Conservation (phyloP, 73 alveolate genomes). For the Tetrahymena thermophila region DNA sequence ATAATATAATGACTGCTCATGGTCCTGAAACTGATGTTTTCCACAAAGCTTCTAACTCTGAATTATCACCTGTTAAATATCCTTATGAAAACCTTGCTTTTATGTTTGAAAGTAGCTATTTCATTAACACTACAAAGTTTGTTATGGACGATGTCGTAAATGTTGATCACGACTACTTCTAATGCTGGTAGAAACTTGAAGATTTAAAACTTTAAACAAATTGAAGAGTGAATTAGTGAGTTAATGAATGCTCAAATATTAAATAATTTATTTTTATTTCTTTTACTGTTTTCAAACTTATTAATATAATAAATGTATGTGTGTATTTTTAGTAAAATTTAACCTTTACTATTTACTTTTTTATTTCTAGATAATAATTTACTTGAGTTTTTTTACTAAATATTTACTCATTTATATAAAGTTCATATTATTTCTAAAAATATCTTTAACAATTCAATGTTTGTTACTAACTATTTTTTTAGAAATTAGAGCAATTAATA, state of each 20-base stretch:
- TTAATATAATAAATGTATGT: no score
- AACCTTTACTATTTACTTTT: no score
- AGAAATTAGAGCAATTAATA: not conserved
- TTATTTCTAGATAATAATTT: not conserved
- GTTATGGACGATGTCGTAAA: slow-evolving; percentile 45
- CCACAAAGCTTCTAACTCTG: slow-evolving; percentile 59
- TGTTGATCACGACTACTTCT: slow-evolving; percentile 61
- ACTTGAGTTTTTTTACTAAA: not conserved
- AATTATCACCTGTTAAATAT: slow-evolving; percentile 52
- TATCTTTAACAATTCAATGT: not conserved
- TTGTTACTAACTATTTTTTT: not conserved
- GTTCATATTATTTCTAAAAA: not conserved
- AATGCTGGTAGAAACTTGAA: slow-evolving; percentile 76
- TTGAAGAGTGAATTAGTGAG: not conserved
- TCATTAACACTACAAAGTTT: slow-evolving; percentile 47
- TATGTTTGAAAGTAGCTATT: slow-evolving; percentile 77
- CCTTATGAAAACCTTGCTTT: slow-evolving; percentile 66
- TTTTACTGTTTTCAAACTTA: not conserved
- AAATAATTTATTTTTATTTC: not conserved
- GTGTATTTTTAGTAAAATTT: not conserved
- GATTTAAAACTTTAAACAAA: slow-evolving; percentile 21
- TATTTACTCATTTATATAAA: not conserved
- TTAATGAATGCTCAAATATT: not conserved
- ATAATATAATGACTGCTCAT: slow-evolving; percentile 72
- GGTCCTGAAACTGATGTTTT: slow-evolving; percentile 84